phyloP scores from a whole-genome alignment of 441 rosid genomes.

The Syzygium syzygioides region DNA sequence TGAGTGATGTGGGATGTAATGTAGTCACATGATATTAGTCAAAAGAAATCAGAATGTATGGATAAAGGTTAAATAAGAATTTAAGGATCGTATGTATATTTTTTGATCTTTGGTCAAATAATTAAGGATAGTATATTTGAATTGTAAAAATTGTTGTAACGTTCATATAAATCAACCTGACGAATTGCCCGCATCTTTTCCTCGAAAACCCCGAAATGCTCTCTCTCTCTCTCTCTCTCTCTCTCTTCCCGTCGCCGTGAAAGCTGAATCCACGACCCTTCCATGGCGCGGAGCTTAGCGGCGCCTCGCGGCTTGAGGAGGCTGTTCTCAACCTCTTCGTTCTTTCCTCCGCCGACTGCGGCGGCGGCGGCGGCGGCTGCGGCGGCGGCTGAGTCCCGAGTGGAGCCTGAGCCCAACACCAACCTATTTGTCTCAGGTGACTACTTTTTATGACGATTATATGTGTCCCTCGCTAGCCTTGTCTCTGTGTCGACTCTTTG shows the following conservation, averaged over 20 bases:
- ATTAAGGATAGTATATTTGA: neutral
- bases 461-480: neutral
- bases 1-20: neutral
- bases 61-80: neutral
- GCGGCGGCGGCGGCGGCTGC: neutral
- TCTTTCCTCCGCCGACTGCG: constrained; percentile 28
- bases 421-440: constrained; percentile 77
- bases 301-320: constrained; percentile 42
- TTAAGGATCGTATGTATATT: neutral
- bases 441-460: neutral
- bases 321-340: constrained; percentile 36
- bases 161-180: neutral
- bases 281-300: constrained; percentile 34
- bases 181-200: neutral
- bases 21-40: neutral
- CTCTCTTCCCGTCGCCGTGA: neutral
- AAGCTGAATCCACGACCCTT: neutral
- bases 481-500: neutral
- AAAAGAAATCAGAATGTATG: neutral
- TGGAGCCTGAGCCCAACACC: constrained; percentile 63
- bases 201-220: neutral
- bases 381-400: constrained; percentile 29
- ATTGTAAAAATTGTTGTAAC: neutral
- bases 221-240: neutral
- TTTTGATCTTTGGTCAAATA: neutral